A percentile compares a stretch with the other conserved stretches of the same genome.
These are phyloP conservation scores for Dinochytrium kinnereticum DNA, from an alignment of 371 early-diverging fungal genomes.

Conservation along the genomic window DNA sequence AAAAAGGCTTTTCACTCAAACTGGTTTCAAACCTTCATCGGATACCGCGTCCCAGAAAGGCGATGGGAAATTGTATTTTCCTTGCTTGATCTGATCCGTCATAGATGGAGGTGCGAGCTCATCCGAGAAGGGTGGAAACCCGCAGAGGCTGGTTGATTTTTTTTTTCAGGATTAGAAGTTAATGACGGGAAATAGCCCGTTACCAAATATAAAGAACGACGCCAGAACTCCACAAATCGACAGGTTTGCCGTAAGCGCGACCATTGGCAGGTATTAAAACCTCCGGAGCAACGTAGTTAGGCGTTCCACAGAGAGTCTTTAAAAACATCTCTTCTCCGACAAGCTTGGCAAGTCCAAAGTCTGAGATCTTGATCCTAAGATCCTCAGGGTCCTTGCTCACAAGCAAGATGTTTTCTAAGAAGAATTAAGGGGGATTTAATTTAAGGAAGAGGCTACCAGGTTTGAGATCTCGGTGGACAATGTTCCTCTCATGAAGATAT, in stretches of 20 bases:
- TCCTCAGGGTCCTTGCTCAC: constrained; percentile 27
- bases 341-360: constrained; percentile 51
- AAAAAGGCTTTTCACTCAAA: not conserved
- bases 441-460: constrained; percentile 35
- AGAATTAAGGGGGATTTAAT: not conserved
- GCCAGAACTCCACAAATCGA: constrained; percentile 66
- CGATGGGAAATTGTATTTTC: constrained; percentile 70
- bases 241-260: constrained; percentile 45
- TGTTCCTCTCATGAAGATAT: constrained; percentile 74
- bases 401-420: constrained; percentile 55
- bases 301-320: constrained; percentile 55
- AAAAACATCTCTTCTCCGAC: constrained; percentile 42
- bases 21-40: constrained; percentile 50
- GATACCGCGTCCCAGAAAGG: constrained; percentile 80
- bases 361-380: constrained; percentile 47
- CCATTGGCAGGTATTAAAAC: constrained; percentile 38
- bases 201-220: constrained; percentile 63
- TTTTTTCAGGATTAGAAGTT: not conserved
- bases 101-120: constrained; percentile 44
- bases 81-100: constrained; percentile 71
- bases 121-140: constrained; percentile 61
- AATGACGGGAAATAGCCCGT: not conserved
- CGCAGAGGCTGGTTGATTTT: constrained; percentile 39
- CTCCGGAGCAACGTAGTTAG: constrained; percentile 65
- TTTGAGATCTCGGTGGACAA: constrained; percentile 82